Evolutionary conservation across 176 grass and related monocot species (phyloP), one percentile per base, ranked within the genome.

Genomic region (Cenchrus purpureus): DNA sequence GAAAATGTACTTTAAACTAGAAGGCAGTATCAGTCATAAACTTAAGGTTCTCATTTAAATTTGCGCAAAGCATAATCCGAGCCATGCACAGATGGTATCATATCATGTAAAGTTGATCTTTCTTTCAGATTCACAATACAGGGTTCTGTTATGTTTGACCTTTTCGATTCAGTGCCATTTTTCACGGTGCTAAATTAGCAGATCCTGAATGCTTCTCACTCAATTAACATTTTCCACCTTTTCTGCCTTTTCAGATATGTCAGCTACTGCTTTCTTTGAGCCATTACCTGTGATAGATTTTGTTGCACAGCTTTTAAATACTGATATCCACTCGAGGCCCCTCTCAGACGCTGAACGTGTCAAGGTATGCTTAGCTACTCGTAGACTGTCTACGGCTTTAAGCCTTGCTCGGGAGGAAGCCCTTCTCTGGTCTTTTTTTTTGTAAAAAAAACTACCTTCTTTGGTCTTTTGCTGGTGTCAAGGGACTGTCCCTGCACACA

Each of bases 181-280:
- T 32, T 45, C 0, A 8, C 73, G 66, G 15, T 64, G 10, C 50
- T 68, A 73, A 73, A 31, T 51, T 73, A 73, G 12, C 2, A 52
- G 49, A 17, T 74, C 28, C 43, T 72, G 57, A 32, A 20, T 1
- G 14, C n/a, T 22, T 64, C 0, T 70, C 31, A 20, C 22, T 67
- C 17, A 20, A 78, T 67, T 79, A 25, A 56, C 8, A 68, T 80
- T 66, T 74, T 49, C 71, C 32, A 66, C 0, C 10, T 82, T 42
- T 69, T 65, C 16, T 84, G 4, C 29, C 46, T 82, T 86, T 84
- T 74, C 87, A 98, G 96, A 98, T 87, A 95, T 98, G 91, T 98
- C 96, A 1, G 94, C 96, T 10, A 95, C 96, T 75, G 91, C 96
- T 60, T 98, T 98, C 83, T 93, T 98, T 12, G 96, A 98, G 78